Evolutionary conservation across 1,284 basidiomycete genomes (phyloP).

Genomic region (Lignosus rhinocerotis): DNA sequence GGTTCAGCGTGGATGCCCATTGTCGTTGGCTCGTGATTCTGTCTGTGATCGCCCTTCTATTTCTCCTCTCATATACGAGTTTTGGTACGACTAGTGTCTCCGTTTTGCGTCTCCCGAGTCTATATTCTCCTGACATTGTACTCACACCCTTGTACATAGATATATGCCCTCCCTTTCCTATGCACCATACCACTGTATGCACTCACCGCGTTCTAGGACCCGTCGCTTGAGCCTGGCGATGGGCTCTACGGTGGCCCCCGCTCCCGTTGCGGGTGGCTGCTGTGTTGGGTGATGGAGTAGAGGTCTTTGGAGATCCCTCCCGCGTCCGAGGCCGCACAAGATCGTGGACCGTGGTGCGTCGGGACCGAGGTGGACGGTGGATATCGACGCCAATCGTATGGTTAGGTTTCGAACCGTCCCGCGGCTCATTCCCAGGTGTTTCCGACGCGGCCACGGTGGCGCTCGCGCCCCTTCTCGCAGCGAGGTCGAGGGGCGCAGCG

Average conservation of each 20-base stretch:
- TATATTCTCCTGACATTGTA: constrained; percentile 16
- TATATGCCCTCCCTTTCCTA: constrained; percentile 8
- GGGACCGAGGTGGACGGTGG: constrained; percentile 1
- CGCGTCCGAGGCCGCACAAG: constrained; percentile 1
- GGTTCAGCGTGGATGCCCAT: constrained; percentile 23
- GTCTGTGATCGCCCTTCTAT: constrained; percentile 17
- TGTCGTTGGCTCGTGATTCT: constrained; percentile 19
- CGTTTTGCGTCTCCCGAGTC: background rate
- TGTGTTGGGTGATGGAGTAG: constrained; percentile 13
- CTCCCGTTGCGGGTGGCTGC: constrained; percentile 1
- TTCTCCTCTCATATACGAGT: constrained; percentile 2
- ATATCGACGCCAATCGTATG: background rate
- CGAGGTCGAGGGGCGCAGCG: constrained; percentile 5
- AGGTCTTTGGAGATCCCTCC: background rate
- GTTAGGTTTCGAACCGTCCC: background rate
- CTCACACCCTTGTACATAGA: constrained; percentile 23
- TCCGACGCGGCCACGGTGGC: background rate
- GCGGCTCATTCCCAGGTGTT: background rate
- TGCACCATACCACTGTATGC: constrained; percentile 16
- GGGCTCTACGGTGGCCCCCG: constrained; percentile 10
- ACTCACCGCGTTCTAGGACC: constrained; percentile 8
- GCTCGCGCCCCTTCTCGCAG: background rate
- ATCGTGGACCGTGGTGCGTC: constrained; percentile 2
- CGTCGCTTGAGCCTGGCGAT: constrained; percentile 3
- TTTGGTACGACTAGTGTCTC: constrained; percentile 3